These are phyloP conservation scores for Macaranga tanarius DNA, from an alignment of 441 rosid species.

Conservation along the genomic window DNA sequence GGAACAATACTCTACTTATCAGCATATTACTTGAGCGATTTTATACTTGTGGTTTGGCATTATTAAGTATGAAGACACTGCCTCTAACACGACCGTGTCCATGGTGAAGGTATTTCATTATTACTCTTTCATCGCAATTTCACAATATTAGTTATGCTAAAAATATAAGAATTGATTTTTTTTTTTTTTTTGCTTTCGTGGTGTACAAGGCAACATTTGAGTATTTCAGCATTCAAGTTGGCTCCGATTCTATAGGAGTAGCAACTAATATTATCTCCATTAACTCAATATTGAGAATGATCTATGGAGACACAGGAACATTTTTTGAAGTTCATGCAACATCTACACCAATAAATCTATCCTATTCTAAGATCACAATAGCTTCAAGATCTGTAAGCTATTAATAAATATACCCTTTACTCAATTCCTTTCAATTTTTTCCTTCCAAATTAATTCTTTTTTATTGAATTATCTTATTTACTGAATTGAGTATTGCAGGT, in stretches of 20 bases:
- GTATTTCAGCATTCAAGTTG: constrained; percentile 79
- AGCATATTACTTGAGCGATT: no score
- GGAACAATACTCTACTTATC: no score
- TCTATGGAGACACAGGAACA: constrained; percentile 78
- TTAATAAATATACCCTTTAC: neutral
- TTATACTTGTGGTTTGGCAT: no score
- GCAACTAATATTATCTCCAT: constrained; percentile 82
- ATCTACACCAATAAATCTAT: constrained; percentile 70
- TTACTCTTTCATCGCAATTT: no score
- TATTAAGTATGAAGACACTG: no score
- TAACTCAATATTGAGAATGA: constrained; percentile 70
- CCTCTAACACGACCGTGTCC: no score
- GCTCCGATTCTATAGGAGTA: constrained; percentile 83
- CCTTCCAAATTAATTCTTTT: neutral
- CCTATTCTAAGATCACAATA: constrained; percentile 55
- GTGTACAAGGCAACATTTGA: constrained; percentile 67
- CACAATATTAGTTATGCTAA: neutral
- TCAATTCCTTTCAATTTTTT: neutral
- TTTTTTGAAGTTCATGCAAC: constrained; percentile 92
- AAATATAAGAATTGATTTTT: neutral
- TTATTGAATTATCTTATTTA: neutral
- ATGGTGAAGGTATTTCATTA: constrained; percentile 49
- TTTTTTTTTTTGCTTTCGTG: neutral
- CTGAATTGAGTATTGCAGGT: constrained; percentile 47
- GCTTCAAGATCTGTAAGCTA: constrained; percentile 77